Evolutionary conservation across 2,329 filamentous ascomycete species (phyloP).

Genomic region (Xylaria sp.): DNA sequence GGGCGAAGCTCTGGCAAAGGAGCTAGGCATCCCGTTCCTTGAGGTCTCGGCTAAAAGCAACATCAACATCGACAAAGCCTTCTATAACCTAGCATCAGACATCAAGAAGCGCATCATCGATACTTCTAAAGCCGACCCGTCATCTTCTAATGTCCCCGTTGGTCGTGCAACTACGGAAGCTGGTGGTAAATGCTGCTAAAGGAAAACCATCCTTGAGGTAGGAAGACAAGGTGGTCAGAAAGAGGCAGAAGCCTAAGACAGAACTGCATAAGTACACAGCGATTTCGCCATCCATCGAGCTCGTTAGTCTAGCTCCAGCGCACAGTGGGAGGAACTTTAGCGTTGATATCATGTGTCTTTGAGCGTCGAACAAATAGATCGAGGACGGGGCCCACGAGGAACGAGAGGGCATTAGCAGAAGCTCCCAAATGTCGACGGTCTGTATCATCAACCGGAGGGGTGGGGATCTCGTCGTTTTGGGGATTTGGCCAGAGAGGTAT

Average conservation of each 20-base stretch:
- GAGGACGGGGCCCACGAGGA: constrained; percentile 14
- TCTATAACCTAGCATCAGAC: constrained; percentile 91
- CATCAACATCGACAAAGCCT: constrained; percentile 99
- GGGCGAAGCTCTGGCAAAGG: constrained; percentile 90
- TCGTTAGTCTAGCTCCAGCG: constrained; percentile 15
- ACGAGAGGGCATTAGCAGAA: constrained; percentile 3
- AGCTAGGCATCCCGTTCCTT: constrained; percentile 96
- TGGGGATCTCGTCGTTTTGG: constrained; percentile 24
- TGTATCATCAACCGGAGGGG: constrained; percentile 22
- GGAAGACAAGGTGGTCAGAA: not conserved
- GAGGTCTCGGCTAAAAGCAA: constrained; percentile 97
- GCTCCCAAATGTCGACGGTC: constrained; percentile 18
- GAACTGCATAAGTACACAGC: not conserved
- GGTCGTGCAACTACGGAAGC: constrained; percentile 61
- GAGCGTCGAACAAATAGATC: constrained; percentile 21
- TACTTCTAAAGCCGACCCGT: constrained; percentile 77
- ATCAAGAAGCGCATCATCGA: constrained; percentile 99
- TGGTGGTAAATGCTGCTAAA: constrained; percentile 77
- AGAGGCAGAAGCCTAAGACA: constrained; percentile 1
- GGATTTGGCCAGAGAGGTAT: constrained; percentile 18
- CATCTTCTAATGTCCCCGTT: constrained; percentile 69
- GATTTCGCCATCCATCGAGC: constrained; percentile 8
- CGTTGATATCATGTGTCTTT: constrained; percentile 24
- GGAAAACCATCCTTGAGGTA: not conserved
- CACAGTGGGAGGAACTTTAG: not conserved